Evolutionary conservation across 331 rosid genomes (phyloP).

Genomic region (Quercus phellos): DNA sequence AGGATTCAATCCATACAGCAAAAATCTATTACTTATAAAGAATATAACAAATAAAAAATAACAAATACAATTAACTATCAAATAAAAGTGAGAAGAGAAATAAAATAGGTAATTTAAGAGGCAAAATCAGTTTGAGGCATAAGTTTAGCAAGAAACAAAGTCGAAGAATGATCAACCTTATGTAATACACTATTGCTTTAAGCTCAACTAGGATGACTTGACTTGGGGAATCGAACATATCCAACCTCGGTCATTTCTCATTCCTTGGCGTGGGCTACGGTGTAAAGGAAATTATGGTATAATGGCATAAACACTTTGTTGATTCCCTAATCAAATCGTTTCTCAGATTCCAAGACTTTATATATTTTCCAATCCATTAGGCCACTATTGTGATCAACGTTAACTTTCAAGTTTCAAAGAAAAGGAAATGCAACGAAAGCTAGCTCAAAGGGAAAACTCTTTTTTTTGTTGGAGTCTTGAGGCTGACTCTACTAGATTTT

Average conservation of each 20-base stretch:
- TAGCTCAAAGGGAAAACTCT: conserved; percentile 16
- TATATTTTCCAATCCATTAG: conserved; percentile 20
- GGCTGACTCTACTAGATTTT: conserved; percentile 32
- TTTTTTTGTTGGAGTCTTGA: conserved; percentile 23
- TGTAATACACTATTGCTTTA: neutral
- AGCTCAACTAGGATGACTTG: neutral
- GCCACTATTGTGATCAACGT: neutral
- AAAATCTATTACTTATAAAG: no score
- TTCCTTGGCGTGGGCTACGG: neutral
- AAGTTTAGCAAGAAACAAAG: no score
- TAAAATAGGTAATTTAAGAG: no score
- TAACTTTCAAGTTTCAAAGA: neutral
- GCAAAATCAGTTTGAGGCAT: no score
- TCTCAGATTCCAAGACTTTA: conserved; percentile 18
- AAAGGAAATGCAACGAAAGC: conserved; percentile 19
- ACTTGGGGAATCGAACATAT: neutral
- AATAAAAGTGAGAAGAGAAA: no score
- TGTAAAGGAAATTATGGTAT: neutral
- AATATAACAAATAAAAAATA: no score
- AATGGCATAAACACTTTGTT: neutral
- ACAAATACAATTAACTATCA: no score
- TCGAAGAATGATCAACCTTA: neutral
- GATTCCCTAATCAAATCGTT: neutral
- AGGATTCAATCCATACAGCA: no score
- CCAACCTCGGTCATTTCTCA: neutral